Percentiles rank a stretch among this genome's conserved stretches.
phyloP scores from a whole-genome alignment of 179 eudicot genomes.

The Drosera spatulata region DNA sequence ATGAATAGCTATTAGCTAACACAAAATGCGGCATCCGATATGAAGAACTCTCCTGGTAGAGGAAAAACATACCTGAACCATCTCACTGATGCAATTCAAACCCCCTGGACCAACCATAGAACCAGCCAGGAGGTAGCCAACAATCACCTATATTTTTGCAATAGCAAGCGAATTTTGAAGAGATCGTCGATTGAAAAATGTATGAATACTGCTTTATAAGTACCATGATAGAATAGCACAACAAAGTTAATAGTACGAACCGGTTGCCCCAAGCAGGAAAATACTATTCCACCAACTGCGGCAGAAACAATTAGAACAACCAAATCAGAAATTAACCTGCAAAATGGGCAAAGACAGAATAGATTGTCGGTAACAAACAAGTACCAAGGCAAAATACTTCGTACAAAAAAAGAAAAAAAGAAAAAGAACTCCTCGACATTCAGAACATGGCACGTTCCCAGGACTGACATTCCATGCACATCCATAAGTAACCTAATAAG shows the following conservation, averaged over 20 bases:
- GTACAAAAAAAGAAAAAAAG: neutral
- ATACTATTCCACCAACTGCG: slow-evolving; percentile 89
- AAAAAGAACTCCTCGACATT: no score
- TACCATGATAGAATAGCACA: neutral
- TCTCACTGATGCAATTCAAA: slow-evolving; percentile 75
- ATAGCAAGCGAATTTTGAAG: neutral
- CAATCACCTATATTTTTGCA: slow-evolving; percentile 61
- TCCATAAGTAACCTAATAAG: neutral
- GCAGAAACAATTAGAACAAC: slow-evolving; percentile 96
- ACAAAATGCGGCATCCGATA: neutral
- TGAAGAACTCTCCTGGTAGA: neutral
- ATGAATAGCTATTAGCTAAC: neutral
- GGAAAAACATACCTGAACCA: slow-evolving; percentile 75
- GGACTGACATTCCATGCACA: neutral
- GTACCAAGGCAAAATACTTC: neutral
- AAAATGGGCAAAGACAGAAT: slow-evolving; percentile 9
- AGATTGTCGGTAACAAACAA: slow-evolving; percentile 4
- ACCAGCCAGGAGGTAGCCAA: slow-evolving; percentile 98
- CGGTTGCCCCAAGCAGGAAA: slow-evolving; percentile 98
- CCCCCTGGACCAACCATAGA: slow-evolving; percentile 98
- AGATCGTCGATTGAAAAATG: neutral
- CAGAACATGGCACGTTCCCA: neutral
- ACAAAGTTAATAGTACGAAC: slow-evolving; percentile 26
- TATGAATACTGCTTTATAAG: neutral
- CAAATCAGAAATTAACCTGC: slow-evolving; percentile 91